Conservation (phyloP, 345 rosid species). For the Mangifera indica region DNA sequence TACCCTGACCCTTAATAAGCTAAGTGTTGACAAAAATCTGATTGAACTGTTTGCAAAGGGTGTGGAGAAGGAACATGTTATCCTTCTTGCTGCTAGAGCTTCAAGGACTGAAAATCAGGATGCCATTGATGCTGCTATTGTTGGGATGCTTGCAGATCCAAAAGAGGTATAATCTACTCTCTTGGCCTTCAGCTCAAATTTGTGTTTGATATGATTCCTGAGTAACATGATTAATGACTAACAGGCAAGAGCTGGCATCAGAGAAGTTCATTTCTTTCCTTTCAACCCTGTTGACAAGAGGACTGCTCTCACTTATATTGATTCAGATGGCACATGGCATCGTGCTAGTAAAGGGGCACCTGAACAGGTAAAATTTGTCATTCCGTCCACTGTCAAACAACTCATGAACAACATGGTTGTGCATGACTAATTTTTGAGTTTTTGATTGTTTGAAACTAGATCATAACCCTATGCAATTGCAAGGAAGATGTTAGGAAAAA, state of each 20-base stretch:
- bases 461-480: slow-evolving; percentile 65
- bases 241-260: slow-evolving; percentile 78
- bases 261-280: slow-evolving; percentile 82
- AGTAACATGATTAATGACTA: slow-evolving; percentile 1
- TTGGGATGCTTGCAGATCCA: slow-evolving; percentile 97
- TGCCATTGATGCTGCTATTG: slow-evolving; percentile 88
- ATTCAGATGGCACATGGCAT: slow-evolving; percentile 72
- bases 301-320: slow-evolving; percentile 84
- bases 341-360: slow-evolving; percentile 95
- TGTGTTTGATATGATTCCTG: not conserved
- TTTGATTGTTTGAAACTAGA: slow-evolving; percentile 37
- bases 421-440: slow-evolving; percentile 6
- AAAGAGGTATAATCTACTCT: slow-evolving; percentile 56
- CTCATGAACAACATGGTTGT: not conserved
- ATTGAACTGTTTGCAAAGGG: slow-evolving; percentile 77
- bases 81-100: slow-evolving; percentile 88
- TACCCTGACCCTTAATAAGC: slow-evolving; percentile 78
- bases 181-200: not conserved
- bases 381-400: not conserved
- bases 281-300: slow-evolving; percentile 93
- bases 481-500: slow-evolving; percentile 70
- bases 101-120: slow-evolving; percentile 88
- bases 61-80: slow-evolving; percentile 62
- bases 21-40: slow-evolving; percentile 66
- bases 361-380: slow-evolving; percentile 56